phyloP scores from a whole-genome alignment of 306 rosid species.

The Cicer chorassanicum region DNA sequence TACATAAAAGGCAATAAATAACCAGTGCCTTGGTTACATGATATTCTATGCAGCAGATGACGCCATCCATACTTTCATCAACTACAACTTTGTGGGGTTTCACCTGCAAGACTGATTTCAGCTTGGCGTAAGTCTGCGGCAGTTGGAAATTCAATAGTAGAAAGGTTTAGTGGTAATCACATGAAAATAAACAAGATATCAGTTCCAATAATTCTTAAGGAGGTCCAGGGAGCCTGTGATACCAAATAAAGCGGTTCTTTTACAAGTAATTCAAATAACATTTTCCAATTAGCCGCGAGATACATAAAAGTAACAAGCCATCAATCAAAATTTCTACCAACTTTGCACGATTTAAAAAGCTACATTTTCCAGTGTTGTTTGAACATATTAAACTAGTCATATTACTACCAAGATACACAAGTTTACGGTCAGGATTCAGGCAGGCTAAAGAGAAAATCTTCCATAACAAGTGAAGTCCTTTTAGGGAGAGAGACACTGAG shows the following conservation, averaged over 20 bases:
- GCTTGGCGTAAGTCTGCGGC: conserved; percentile 5
- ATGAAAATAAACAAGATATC: conserved; percentile 21
- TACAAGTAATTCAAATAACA: neutral
- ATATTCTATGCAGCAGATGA: conserved; percentile 39
- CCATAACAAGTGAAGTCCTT: conserved; percentile 21
- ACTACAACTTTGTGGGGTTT: conserved; percentile 31
- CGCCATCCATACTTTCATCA: conserved; percentile 41
- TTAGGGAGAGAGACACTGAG: conserved; percentile 11
- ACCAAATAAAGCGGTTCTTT: conserved; percentile 31
- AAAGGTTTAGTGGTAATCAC: conserved; percentile 13
- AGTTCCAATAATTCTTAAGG: conserved; percentile 4
- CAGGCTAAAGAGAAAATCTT: neutral
- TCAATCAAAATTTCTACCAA: conserved; percentile 6
- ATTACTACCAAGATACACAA: conserved; percentile 20
- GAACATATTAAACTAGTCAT: conserved; percentile 24
- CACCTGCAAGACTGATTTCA: conserved; percentile 48
- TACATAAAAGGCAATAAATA: neutral
- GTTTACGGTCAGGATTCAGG: conserved; percentile 12
- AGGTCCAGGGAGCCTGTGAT: conserved; percentile 20
- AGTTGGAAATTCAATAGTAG: neutral
- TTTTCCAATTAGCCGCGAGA: conserved; percentile 11
- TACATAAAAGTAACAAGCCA: conserved; percentile 23
- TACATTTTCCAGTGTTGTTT: neutral
- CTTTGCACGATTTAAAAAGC: conserved; percentile 17
- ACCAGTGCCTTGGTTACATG: conserved; percentile 11